Conservation (phyloP, 2,329 filamentous ascomycete species). For the Trichophyton schoenleinii region DNA sequence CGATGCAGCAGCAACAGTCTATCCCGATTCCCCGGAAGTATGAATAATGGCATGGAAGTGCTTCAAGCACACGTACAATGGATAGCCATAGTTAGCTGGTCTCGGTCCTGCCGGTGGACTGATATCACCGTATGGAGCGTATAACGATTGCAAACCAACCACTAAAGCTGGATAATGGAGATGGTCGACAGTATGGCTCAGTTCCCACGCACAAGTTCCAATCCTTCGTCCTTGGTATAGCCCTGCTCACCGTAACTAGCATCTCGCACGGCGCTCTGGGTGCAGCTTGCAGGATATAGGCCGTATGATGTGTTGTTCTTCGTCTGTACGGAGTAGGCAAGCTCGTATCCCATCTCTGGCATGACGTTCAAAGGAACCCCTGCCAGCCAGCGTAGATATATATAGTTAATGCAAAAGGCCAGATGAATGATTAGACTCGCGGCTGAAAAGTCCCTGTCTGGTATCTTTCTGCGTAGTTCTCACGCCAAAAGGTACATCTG, state of each 20-base stretch:
- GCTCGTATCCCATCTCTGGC: background rate
- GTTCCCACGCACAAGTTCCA: too few species aligned
- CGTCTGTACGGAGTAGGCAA: background rate
- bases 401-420: too few species aligned
- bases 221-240: too few species aligned
- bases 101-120: background rate
- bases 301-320: background rate
- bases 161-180: too few species aligned
- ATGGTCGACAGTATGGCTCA: too few species aligned
- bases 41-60: background rate
- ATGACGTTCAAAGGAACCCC: background rate
- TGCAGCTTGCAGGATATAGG: background rate
- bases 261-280: background rate
- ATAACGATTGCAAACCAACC: background rate
- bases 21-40: constrained; percentile 3
- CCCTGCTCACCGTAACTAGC: background rate
- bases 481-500: background rate
- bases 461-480: background rate
- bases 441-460: background rate
- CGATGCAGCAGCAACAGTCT: background rate
- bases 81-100: background rate
- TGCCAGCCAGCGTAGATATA: too few species aligned
- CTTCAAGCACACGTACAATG: background rate
- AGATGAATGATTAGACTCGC: background rate
- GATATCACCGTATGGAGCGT: background rate